Base-by-base conservation (phyloP, 2,329 filamentous ascomycete species). In the Ophiostoma himal-ulmi region DNA sequence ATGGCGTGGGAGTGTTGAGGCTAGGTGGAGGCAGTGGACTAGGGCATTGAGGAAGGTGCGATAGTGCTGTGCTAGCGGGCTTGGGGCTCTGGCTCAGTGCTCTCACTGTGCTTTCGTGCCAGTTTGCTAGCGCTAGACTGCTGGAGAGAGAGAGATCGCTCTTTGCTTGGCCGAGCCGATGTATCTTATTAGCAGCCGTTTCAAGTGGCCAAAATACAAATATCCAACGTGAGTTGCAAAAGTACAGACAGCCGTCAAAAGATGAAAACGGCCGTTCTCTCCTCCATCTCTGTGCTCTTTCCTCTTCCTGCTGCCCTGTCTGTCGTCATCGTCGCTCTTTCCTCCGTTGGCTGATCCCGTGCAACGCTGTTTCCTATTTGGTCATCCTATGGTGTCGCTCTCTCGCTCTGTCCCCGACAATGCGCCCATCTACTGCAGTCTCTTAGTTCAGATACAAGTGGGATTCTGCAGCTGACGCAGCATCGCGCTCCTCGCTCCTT, bases 1-100 rank as follows among this genome's bases (percentile, higher is more conserved):
- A 70, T 72, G 54, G 71, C 37, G 67, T 67, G 67, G 37, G 48
- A 48, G 70, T 44, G 54, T 70, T 71, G 66, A 57, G 52, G 52
- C n/a, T 22, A 26, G 57, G 57, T 62, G 57, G 57, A 62, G 57
- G 57, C 26, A 20, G 57, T 62, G n/a, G 57, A 36, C 36, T 44
- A 48, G 37, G 66, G 69, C 52, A 11, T 57, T 70, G 68, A 69
- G 60, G 36, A 64, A 54, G 44, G 70, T 70, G 70, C 60, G 34
- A 64, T 64, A 20, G 66, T 68, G 48, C 5, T 48, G 52, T 7
- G 20, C 6, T 17, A 6, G 44, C 26, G 20, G 44, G 13, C 44
- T 52, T 17, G 44, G 44, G 44, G 44, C 44, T 13, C 4, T 5
- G 11, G 14, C 14, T 11, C 39, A n/a, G 17, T 48, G 44, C 52